phyloP scores from a whole-genome alignment of 495 filamentous ascomycete species.

The Penicillium canescens region DNA sequence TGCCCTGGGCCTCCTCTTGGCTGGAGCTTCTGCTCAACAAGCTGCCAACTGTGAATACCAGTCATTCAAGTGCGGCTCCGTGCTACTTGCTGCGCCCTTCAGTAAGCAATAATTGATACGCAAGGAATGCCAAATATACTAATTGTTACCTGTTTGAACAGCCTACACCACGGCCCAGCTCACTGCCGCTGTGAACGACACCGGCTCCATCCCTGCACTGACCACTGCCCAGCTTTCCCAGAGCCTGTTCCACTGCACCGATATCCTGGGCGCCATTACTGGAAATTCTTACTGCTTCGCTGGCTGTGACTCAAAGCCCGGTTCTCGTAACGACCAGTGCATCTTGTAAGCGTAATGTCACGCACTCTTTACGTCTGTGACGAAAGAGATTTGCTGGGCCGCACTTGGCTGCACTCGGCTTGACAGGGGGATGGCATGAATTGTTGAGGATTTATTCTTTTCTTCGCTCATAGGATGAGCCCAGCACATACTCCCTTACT shows the following conservation, averaged over 20 bases:
- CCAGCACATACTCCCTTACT: constrained; percentile 4
- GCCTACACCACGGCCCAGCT: constrained; percentile 18
- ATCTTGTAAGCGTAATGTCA: constrained; percentile 11
- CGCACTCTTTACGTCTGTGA: not conserved
- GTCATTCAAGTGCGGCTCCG: constrained; percentile 21
- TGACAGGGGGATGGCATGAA: not conserved
- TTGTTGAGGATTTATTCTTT: not conserved
- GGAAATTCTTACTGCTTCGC: constrained; percentile 24
- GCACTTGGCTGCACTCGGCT: not conserved
- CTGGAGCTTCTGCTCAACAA: constrained; percentile 20
- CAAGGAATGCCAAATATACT: not conserved
- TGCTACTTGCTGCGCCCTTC: constrained; percentile 17
- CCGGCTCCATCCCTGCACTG: constrained; percentile 15
- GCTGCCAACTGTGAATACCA: constrained; percentile 20
- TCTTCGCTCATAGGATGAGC: not conserved
- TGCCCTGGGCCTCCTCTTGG: constrained; percentile 9
- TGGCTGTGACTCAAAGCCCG: constrained; percentile 20
- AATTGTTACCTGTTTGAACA: not conserved
- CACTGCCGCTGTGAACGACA: constrained; percentile 19
- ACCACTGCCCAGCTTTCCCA: constrained; percentile 11
- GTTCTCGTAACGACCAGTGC: constrained; percentile 21
- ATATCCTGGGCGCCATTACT: constrained; percentile 21
- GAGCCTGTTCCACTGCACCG: constrained; percentile 23
- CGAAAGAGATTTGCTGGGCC: not conserved
- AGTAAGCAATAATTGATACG: constrained; percentile 3